Evolutionary conservation across 2,329 filamentous ascomycete species (phyloP).

Genomic region (Cladosporium austrohemisphaericum): DNA sequence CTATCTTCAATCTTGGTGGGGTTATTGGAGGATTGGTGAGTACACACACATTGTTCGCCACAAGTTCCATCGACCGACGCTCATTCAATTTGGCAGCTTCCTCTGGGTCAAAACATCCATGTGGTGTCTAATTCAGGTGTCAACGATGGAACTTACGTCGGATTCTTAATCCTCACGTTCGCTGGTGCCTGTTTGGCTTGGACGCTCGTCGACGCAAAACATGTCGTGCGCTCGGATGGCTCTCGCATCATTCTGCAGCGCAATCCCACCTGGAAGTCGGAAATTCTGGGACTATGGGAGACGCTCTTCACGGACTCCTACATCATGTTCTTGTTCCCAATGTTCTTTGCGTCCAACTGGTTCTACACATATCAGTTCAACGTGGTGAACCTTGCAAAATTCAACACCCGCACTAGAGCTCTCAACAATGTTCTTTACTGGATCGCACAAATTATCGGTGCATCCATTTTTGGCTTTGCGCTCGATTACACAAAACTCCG

Average conservation of each 20-base stretch:
- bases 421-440: conserved; percentile 74
- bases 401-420: conserved; percentile 69
- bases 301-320: conserved; percentile 68
- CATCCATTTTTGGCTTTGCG: conserved; percentile 66
- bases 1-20: conserved; percentile 88
- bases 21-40: conserved; percentile 73
- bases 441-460: conserved; percentile 72
- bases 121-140: conserved; percentile 50
- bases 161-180: conserved; percentile 80
- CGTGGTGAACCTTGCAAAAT: conserved; percentile 64
- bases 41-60: neutral
- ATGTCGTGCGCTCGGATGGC: conserved; percentile 72
- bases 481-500: conserved; percentile 60
- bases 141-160: conserved; percentile 76
- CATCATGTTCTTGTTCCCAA: conserved; percentile 72
- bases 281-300: conserved; percentile 71
- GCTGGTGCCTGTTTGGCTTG: conserved; percentile 67
- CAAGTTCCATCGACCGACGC: conserved; percentile 31
- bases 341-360: conserved; percentile 77
- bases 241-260: conserved; percentile 81
- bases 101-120: conserved; percentile 68
- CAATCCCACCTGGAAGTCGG: conserved; percentile 80
- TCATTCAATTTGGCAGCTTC: conserved; percentile 53
- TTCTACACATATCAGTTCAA: conserved; percentile 81
- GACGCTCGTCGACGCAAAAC: conserved; percentile 65